Evolutionary conservation across 2,329 filamentous ascomycete genomes (phyloP), one percentile per base, ranked within the genome.

Genomic region (Alternaria sp.): DNA sequence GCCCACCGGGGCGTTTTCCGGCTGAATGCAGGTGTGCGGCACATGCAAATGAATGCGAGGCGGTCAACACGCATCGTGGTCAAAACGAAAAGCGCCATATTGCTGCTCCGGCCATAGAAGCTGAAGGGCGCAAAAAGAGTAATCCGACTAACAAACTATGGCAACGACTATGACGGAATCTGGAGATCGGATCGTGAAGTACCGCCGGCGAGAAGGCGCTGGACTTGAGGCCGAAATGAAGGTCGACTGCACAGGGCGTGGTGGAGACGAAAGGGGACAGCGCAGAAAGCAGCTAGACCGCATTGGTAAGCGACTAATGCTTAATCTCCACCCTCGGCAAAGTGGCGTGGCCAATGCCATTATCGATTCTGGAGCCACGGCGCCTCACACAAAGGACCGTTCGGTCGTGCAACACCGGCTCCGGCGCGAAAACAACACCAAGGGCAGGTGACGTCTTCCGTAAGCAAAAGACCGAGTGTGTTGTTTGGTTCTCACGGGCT

Each of bases 141-240:
- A 53, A 53, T 53, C 14, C n/a, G 50, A 58, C 49, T 20, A 47
- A 46, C 28, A 26, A 8, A 28, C 47, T 20, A 46, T 20, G 28
- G 44, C 41, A 37, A 23, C 33, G 55, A 33, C 57, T 20, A 65
- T 65, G 64, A 65, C 64, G 57, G 55, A 47, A 55, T 60, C 50
- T 18, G 8, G 12, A 55, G 59, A 58, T 55, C 33, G 49, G 33
- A 60, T 59, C 44, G 58, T 63, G 58, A 56, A 37, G 63, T 28
- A 47, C 41, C 26, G 51, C 44, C 50, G 26, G 55, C 30, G 37
- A 15, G 25, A 59, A 50, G 50, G 61, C 60, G 59, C 43, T 58
- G 55, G 60, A 63, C 60, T 28, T 61, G 61, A 61, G 58, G 61
- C 64, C 71, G 72, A 73, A 72, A 75, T 73, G 68, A 73, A 69